Evolutionary conservation across 164 flowering plant species (phyloP).

Genomic region (Vitis rupestris): DNA sequence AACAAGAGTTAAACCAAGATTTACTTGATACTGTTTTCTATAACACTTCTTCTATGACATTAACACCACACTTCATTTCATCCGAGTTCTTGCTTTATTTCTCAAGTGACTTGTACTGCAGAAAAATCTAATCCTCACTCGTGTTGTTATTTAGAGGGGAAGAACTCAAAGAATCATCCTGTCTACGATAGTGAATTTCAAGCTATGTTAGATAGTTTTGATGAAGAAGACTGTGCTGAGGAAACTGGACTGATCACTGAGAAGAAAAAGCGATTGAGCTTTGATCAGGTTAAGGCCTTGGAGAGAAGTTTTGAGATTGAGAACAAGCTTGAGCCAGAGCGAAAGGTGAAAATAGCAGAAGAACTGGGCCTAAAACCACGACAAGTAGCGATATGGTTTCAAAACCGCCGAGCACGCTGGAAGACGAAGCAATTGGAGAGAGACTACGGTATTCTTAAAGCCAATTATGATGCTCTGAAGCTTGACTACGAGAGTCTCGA

Average conservation of each 20-base stretch:
- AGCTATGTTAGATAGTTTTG: constrained; percentile 31
- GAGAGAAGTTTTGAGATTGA: constrained; percentile 36
- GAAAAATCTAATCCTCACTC: too few species aligned
- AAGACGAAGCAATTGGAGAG: constrained; percentile 38
- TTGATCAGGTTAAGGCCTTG: constrained; percentile 36
- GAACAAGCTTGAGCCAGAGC: constrained; percentile 39
- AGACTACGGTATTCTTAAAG: constrained; percentile 25
- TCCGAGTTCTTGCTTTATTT: too few species aligned
- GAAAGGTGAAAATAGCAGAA: constrained; percentile 28
- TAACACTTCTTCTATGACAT: too few species aligned
- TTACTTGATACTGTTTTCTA: too few species aligned
- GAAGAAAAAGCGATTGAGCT: constrained; percentile 31
- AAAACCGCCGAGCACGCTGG: constrained; percentile 41
- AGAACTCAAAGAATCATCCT: constrained; percentile 3
- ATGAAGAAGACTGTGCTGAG: constrained; percentile 23
- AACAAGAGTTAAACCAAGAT: too few species aligned
- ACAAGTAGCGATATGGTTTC: constrained; percentile 44
- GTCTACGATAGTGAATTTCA: constrained; percentile 34
- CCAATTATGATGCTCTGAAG: constrained; percentile 27
- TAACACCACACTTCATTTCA: too few species aligned
- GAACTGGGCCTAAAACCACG: constrained; percentile 39
- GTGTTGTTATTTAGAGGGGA: constrained; percentile 8
- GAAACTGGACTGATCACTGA: constrained; percentile 1
- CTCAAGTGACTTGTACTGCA: too few species aligned
- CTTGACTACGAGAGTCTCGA: constrained; percentile 22